Conservation (phyloP, 1,139 yeast species). For the Saccharomyces pastorianus region DNA sequence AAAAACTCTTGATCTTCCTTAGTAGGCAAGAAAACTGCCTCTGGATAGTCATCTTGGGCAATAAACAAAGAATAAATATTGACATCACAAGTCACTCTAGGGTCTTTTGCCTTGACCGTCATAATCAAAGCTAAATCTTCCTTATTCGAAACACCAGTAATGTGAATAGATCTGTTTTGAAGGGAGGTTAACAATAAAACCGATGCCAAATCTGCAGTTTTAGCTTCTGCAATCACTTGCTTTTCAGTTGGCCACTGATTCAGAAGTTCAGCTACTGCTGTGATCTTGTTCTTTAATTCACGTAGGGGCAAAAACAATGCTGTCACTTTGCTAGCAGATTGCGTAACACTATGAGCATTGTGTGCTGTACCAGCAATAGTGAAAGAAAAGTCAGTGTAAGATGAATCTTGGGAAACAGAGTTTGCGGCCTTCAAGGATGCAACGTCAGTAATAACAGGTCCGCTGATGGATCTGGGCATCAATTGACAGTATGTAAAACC, state of each 20-base stretch:
- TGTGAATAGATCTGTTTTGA: conserved; percentile 78
- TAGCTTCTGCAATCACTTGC: conserved; percentile 89
- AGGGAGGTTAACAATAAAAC: conserved; percentile 83
- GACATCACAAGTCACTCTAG: conserved; percentile 86
- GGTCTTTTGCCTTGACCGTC: conserved; percentile 76
- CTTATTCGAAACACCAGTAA: conserved; percentile 73
- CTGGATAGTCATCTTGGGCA: conserved; percentile 63
- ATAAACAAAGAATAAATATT: conserved; percentile 73
- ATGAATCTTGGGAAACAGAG: conserved; percentile 47
- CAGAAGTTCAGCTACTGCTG: conserved; percentile 71
- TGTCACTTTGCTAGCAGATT: conserved; percentile 61
- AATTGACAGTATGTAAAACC: conserved; percentile 86
- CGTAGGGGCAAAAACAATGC: conserved; percentile 77
- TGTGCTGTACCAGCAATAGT: conserved; percentile 74
- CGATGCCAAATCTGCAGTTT: conserved; percentile 85
- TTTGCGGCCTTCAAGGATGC: conserved; percentile 58
- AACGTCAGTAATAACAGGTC: conserved; percentile 57
- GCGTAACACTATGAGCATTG: conserved; percentile 56
- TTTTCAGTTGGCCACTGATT: conserved; percentile 76
- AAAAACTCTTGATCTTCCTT: conserved; percentile 71
- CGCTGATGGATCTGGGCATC: conserved; percentile 62
- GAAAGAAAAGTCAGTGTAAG: conserved; percentile 75
- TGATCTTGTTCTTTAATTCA: conserved; percentile 61
- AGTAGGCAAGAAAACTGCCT: conserved; percentile 67
- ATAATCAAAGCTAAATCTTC: conserved; percentile 78